Evolutionary conservation across 352 stramenopile species (phyloP).

Genomic region (Globisporangium sylvaticum): DNA sequence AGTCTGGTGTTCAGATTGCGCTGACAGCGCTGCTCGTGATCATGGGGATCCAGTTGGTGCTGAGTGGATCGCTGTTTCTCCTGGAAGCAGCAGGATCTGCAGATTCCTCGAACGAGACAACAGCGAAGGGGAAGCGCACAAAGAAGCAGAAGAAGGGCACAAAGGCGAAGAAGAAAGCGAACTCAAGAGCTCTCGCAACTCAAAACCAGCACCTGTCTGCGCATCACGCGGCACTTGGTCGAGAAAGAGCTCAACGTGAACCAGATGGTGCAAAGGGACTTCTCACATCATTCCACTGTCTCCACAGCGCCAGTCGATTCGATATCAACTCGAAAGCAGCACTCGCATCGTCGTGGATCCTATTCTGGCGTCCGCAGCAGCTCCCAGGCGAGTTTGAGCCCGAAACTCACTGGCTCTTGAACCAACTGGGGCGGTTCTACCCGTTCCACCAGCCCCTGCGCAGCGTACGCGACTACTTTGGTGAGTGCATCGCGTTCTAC

Average conservation of each 20-base stretch:
- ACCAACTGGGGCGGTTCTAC: constrained; percentile 29
- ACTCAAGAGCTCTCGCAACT: background rate
- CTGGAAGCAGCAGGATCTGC: constrained; percentile 3
- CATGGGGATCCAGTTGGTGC: constrained; percentile 3
- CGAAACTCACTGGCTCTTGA: constrained; percentile 35
- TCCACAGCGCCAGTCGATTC: constrained; percentile 60
- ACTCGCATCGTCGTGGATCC: constrained; percentile 44
- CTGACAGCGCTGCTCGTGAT: constrained; percentile 7
- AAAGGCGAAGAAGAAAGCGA: background rate
- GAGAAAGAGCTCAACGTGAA: constrained; percentile 46
- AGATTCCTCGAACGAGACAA: background rate
- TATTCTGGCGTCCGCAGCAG: constrained; percentile 46
- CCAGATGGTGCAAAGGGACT: constrained; percentile 25
- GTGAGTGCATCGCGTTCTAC: constrained; percentile 86
- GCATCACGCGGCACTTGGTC: constrained; percentile 40
- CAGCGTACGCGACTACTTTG: constrained; percentile 82
- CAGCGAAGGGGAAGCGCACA: background rate
- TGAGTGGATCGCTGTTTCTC: constrained; percentile 9
- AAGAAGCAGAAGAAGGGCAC: background rate
- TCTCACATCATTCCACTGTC: constrained; percentile 28
- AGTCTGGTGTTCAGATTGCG: background rate
- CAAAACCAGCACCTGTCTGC: constrained; percentile 31
- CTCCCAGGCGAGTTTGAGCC: constrained; percentile 38
- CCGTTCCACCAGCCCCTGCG: constrained; percentile 77
- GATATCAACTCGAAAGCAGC: constrained; percentile 30